Base-by-base conservation (phyloP, 306 rosid genomes). In the Spatholobus suberectus region DNA sequence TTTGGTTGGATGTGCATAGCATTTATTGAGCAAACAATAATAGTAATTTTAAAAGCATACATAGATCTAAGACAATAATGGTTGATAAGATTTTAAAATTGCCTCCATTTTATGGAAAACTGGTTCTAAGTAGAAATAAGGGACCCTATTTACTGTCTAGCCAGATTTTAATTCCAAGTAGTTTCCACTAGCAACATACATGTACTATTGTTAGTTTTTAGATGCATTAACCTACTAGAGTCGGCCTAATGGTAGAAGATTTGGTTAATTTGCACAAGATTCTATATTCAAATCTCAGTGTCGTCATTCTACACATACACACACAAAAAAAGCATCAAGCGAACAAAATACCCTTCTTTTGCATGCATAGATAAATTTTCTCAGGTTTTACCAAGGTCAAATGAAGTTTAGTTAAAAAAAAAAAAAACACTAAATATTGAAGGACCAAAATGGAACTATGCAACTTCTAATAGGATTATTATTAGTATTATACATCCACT, bases 1-100 rank as follows among this genome's bases (percentile, higher is more conserved):
- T 65, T 85, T 77, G 32, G 66, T 65, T 81, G 52, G 59, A 74
- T 78, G 61, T 20, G 43, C 46, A 78, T 58, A 70, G 29, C 15
- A 78, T 73, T 54, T 73, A 77, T 20, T 70, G 20, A 49, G 24
- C 18, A 73, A 5, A 71, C 23, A 77, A 65, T 72, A 20, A 11
- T 58, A 46, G 8, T 51, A 65, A 20, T 58, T 59, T 70, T 59
- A 35, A 26, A 61, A 83, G 17, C 21, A 70, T 77, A 14, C n/a
- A 55, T 54, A 44, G 49, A 78, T 68, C 27, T 70, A 62, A n/a
- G 62, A 41, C 35, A 70, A 7, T 75, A 17, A 46, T 72, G 67
- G 66, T 35, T 63, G 80, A 59, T 49, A 54, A 51, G 72, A 58
- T 72, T 38, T 15, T 79, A 44, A 65, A 32, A 69, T 26, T 5